Evolutionary conservation across 1,284 basidiomycete species (phyloP).

Genomic region (Ustilago trichophora): DNA sequence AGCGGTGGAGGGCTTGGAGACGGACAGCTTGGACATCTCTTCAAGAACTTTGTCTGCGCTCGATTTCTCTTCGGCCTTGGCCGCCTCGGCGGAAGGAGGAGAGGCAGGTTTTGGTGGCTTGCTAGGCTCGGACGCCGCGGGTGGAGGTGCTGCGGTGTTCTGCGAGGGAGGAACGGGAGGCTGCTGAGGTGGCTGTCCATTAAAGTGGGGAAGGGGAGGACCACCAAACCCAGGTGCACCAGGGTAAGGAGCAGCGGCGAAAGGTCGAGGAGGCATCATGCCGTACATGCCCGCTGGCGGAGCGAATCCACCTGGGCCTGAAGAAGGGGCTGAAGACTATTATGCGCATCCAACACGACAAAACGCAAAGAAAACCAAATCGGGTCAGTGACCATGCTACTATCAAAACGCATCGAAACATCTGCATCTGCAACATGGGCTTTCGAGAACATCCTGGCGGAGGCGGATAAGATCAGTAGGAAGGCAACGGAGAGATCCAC

Average conservation of each 20-base stretch:
- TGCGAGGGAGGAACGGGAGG: too few relatives aligned
- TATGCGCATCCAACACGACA: not conserved
- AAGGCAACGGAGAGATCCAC: slow-evolving; percentile 80
- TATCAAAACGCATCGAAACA: too few relatives aligned
- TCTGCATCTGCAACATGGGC: too few relatives aligned
- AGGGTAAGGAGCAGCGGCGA: slow-evolving; percentile 16
- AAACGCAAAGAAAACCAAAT: not conserved
- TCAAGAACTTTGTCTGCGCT: slow-evolving; percentile 50
- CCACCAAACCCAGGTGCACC: slow-evolving; percentile 25
- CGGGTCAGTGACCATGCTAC: too few relatives aligned
- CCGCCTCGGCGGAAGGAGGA: slow-evolving; percentile 4
- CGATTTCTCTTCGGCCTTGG: slow-evolving; percentile 30
- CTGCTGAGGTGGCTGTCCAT: too few relatives aligned
- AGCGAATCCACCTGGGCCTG: slow-evolving; percentile 14
- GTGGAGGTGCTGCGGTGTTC: too few relatives aligned
- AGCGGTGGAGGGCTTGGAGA: slow-evolving; percentile 29
- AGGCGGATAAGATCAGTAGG: slow-evolving; percentile 72
- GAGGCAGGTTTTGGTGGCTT: slow-evolving; percentile 11
- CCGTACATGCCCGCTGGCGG: slow-evolving; percentile 33
- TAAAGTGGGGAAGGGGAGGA: too few relatives aligned
- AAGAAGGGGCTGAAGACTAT: slow-evolving; percentile 25
- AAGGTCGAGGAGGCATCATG: slow-evolving; percentile 32
- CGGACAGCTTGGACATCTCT: slow-evolving; percentile 53
- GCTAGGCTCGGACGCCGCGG: slow-evolving; percentile 7
- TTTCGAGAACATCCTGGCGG: too few relatives aligned